Conservation (phyloP, 768 basidiomycete genomes). For the Mycena albidolilacea region DNA sequence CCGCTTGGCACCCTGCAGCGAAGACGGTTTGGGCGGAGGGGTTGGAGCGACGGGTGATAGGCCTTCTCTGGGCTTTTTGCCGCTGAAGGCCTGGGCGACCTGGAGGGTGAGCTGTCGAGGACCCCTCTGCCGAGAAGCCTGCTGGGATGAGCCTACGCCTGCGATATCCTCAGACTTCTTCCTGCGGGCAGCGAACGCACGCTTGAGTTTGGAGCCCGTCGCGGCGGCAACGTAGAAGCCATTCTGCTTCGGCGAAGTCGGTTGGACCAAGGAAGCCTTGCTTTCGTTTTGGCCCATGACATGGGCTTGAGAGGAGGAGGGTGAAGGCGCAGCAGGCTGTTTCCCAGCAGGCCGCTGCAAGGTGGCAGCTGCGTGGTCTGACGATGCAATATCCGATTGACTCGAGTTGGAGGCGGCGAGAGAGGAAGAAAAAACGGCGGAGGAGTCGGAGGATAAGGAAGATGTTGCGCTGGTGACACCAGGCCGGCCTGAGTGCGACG, state of each 20-base stretch:
- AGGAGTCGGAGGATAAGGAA: slow-evolving; percentile 35
- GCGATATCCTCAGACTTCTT: slow-evolving; percentile 69
- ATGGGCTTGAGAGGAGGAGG: slow-evolving; percentile 48
- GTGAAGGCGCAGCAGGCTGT: slow-evolving; percentile 34
- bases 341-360: slow-evolving; percentile 37
- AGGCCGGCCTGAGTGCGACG: slow-evolving; percentile 31
- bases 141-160: slow-evolving; percentile 43
- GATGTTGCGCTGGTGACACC: slow-evolving; percentile 35
- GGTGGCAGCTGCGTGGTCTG: slow-evolving; percentile 43
- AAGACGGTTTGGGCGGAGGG: slow-evolving; percentile 56
- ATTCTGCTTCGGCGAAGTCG: slow-evolving; percentile 45
- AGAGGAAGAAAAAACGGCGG: slow-evolving; percentile 27
- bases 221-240: slow-evolving; percentile 56
- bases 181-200: slow-evolving; percentile 69
- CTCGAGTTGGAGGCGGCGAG: slow-evolving; percentile 15
- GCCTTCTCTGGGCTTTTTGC: slow-evolving; percentile 48
- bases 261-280: slow-evolving; percentile 45
- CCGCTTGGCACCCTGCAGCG: slow-evolving; percentile 42
- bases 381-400: slow-evolving; percentile 36
- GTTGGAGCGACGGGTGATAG: slow-evolving; percentile 52
- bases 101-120: slow-evolving; percentile 57
- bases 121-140: slow-evolving; percentile 46
- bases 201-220: slow-evolving; percentile 68
- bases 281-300: slow-evolving; percentile 58
- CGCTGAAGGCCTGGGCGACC: slow-evolving; percentile 63